Conservation (phyloP, 2,329 filamentous ascomycete species). For the Epicoccum nigrum region DNA sequence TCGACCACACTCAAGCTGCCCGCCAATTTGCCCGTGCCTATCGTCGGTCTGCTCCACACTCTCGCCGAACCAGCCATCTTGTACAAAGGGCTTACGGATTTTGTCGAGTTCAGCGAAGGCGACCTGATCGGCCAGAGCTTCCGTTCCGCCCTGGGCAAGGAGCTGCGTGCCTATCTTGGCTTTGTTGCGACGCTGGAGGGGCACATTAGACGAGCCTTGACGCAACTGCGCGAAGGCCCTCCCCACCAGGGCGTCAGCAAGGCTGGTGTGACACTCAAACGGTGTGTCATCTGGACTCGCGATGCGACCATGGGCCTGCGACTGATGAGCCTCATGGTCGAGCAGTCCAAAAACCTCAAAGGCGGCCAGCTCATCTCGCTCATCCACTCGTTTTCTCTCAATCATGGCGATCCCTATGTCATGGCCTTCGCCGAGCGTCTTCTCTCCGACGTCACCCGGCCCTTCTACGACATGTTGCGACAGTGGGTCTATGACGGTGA, state of each 20-base stretch:
- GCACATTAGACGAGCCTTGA: constrained; percentile 83
- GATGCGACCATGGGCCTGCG: constrained; percentile 95
- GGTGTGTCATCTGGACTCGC: constrained; percentile 95
- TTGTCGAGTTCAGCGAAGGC: constrained; percentile 79
- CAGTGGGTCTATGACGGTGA: constrained; percentile 99
- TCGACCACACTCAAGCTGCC: constrained; percentile 77
- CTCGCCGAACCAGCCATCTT: constrained; percentile 93
- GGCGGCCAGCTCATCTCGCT: constrained; percentile 92
- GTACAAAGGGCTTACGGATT: constrained; percentile 79
- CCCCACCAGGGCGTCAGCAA: constrained; percentile 77
- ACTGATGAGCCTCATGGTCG: constrained; percentile 91
- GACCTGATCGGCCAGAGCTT: constrained; percentile 93
- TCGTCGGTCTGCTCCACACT: constrained; percentile 85
- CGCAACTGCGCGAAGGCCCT: constrained; percentile 71
- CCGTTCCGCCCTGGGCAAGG: constrained; percentile 80
- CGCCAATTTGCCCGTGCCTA: constrained; percentile 76
- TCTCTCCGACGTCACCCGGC: constrained; percentile 82
- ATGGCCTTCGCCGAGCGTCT: constrained; percentile 90
- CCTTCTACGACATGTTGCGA: constrained; percentile 94
- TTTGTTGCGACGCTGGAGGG: constrained; percentile 91
- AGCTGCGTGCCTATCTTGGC: constrained; percentile 87
- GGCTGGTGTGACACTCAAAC: constrained; percentile 88
- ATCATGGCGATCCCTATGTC: constrained; percentile 94
- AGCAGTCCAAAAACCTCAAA: constrained; percentile 81
- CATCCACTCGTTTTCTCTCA: constrained; percentile 91